phyloP scores from a whole-genome alignment of 1,284 basidiomycete species.

The Apiotrichum montevideense region DNA sequence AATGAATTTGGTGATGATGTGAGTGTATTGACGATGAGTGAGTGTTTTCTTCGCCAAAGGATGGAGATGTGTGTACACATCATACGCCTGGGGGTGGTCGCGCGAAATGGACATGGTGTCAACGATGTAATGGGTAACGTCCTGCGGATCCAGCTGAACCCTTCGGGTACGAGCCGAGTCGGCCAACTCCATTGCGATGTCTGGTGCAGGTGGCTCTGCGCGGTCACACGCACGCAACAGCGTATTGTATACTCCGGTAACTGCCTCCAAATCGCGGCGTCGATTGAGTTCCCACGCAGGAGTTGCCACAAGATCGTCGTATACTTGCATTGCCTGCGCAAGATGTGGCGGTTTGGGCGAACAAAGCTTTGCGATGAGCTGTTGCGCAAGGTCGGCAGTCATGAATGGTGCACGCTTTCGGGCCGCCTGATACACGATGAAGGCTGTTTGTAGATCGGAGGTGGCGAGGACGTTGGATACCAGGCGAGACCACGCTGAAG shows the following conservation, averaged over 20 bases:
- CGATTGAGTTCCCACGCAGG: constrained; percentile 2
- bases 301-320: constrained; percentile 11
- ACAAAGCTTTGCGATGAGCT: constrained; percentile 22
- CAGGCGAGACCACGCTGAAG: constrained; percentile 19
- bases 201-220: constrained; percentile 5
- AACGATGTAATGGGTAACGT: constrained; percentile 48
- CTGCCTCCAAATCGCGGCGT: background rate
- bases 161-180: constrained; percentile 51
- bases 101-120: constrained; percentile 57
- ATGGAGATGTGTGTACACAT: constrained; percentile 54
- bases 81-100: constrained; percentile 57
- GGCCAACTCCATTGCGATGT: constrained; percentile 52
- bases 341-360: constrained; percentile 9
- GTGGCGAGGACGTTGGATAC: constrained; percentile 9
- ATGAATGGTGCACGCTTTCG: constrained; percentile 13
- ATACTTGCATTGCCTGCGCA: constrained; percentile 15
- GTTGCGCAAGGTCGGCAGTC: constrained; percentile 12
- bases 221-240: constrained; percentile 19
- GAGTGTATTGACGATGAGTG: constrained; percentile 55
- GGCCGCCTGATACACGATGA: constrained; percentile 19
- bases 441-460: constrained; percentile 8
- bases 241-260: constrained; percentile 11
- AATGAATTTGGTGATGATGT: constrained; percentile 61
- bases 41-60: constrained; percentile 47
- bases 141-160: constrained; percentile 46